phyloP scores from a whole-genome alignment of 83 land plant genomes.

The Diphasiastrum complanatum region DNA sequence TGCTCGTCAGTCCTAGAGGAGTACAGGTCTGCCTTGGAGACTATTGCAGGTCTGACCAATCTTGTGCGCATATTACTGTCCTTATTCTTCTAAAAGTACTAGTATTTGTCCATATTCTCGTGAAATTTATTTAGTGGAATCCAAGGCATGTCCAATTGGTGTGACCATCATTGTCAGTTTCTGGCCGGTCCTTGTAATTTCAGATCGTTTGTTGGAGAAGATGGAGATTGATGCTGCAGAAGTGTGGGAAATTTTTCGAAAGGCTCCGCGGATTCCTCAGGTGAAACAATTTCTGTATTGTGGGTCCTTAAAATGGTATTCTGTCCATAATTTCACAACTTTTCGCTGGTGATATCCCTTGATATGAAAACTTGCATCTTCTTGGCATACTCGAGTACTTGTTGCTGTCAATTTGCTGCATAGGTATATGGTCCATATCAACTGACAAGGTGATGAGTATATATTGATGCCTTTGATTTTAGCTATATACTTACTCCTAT shows the following conservation, averaged over 20 bases:
- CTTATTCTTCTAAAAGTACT: neutral
- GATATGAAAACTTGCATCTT: too few relatives aligned
- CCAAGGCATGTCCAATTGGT: neutral
- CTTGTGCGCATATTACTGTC: neutral
- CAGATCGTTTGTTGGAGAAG: conserved; percentile 74
- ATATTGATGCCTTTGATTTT: too few relatives aligned
- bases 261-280: conserved; percentile 76
- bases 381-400: too few relatives aligned
- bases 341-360: too few relatives aligned
- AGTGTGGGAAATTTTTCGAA: conserved; percentile 75
- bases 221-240: conserved; percentile 62
- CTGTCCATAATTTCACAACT: conserved; percentile 5
- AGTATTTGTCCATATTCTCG: neutral
- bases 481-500: too few relatives aligned
- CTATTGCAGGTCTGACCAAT: conserved; percentile 59
- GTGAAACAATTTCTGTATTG: conserved; percentile 24
- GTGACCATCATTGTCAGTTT: neutral
- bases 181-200: neutral
- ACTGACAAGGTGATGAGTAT: too few relatives aligned
- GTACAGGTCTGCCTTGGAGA: conserved; percentile 78
- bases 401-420: too few relatives aligned
- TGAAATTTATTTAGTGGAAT: too few relatives aligned
- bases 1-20: conserved; percentile 69
- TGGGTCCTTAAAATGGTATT: neutral
- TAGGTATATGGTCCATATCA: too few relatives aligned